Evolutionary conservation across 2,329 filamentous ascomycete genomes (phyloP).

Genomic region (Colletotrichum truncatum): DNA sequence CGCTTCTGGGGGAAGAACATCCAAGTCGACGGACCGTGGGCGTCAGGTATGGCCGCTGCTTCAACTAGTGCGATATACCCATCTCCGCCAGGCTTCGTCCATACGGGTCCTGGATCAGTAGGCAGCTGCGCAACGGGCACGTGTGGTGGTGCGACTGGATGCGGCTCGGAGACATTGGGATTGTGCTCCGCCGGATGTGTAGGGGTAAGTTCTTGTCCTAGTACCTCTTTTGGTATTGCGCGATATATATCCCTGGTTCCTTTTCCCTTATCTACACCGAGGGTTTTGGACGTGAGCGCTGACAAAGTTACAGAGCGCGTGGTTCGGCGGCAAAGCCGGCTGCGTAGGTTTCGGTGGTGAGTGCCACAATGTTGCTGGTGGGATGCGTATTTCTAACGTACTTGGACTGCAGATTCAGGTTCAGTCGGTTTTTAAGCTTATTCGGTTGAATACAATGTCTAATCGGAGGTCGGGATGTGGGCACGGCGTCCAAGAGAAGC

Average conservation of each 20-base stretch:
- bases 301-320: conserved; percentile 3
- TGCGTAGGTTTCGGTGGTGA: conserved; percentile 14
- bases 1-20: conserved; percentile 28
- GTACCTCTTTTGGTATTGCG: neutral
- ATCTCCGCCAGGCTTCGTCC: conserved; percentile 21
- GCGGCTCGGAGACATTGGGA: conserved; percentile 23
- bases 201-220: conserved; percentile 19
- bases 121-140: conserved; percentile 28
- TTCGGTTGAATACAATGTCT: conserved; percentile 20
- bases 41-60: conserved; percentile 10
- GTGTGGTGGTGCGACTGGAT: conserved; percentile 22
- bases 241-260: neutral
- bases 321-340: conserved; percentile 25
- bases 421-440: conserved; percentile 30
- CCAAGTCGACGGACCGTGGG: conserved; percentile 17
- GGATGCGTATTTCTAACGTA: too few species aligned
- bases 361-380: too few species aligned
- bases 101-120: conserved; percentile 14
- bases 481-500: neutral
- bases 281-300: neutral
- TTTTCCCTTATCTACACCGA: neutral
- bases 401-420: too few species aligned
- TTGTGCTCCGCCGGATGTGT: conserved; percentile 26
- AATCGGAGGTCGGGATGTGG: conserved; percentile 25
- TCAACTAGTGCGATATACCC: conserved; percentile 29